A percentile compares a stretch with the other conserved stretches of the same genome.
Evolutionary conservation across 164 flowering plant species (phyloP).

Genomic region (Echeveria elegans): DNA sequence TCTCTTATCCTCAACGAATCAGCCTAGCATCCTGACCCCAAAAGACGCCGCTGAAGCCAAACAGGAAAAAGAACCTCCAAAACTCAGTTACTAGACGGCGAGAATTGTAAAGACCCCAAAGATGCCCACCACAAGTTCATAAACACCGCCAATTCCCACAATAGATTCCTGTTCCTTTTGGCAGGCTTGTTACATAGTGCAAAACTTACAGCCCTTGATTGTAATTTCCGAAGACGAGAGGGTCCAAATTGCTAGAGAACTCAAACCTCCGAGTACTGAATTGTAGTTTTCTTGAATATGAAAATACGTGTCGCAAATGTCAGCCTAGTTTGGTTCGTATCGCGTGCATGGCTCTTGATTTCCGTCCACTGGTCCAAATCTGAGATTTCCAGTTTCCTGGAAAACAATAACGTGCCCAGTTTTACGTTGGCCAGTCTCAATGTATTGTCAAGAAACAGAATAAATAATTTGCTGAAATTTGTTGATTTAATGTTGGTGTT

Average conservation of each 20-base stretch:
- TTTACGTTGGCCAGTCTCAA: no score
- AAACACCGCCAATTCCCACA: background rate
- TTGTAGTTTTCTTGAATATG: background rate
- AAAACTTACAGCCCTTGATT: background rate
- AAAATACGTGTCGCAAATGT: background rate
- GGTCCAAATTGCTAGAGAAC: background rate
- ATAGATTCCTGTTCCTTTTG: background rate
- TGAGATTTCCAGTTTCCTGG: no score
- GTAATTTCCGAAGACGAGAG: background rate
- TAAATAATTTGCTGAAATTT: no score
- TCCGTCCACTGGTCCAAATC: background rate
- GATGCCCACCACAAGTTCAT: conserved; percentile 4
- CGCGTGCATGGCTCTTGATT: background rate
- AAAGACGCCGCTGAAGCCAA: conserved; percentile 15
- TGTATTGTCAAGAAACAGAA: no score
- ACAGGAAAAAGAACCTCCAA: conserved; percentile 19
- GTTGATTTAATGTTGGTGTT: background rate
- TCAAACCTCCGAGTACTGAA: background rate
- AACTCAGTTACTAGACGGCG: conserved; percentile 22
- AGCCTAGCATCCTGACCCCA: conserved; percentile 42
- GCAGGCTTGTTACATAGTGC: background rate
- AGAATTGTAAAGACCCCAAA: conserved; percentile 11
- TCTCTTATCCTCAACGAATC: conserved; percentile 51
- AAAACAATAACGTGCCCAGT: no score
- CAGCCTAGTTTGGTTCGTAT: no score